These are phyloP conservation scores for Anthracocystis setariae DNA, from an alignment of 1,284 basidiomycete species.

Conservation along the genomic window DNA sequence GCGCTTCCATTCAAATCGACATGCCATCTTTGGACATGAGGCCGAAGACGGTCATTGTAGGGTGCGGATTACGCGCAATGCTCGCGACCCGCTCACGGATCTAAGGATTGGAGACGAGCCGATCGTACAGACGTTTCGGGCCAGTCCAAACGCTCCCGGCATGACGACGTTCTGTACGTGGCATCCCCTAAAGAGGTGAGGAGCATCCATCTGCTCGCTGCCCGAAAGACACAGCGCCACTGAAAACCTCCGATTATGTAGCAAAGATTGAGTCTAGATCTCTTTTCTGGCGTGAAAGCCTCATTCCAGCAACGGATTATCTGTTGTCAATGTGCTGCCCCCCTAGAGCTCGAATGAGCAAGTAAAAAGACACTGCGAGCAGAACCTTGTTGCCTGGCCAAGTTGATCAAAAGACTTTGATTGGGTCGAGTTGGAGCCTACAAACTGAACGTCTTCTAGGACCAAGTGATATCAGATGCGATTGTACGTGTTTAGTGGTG, in stretches of 20 bases:
- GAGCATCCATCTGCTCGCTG: constrained; percentile 16
- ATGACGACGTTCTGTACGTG: constrained; percentile 24
- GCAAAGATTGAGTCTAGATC: not conserved
- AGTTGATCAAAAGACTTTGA: too few species aligned
- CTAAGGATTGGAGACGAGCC: constrained; percentile 32
- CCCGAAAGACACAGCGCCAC: not conserved
- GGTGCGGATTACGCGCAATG: constrained; percentile 46
- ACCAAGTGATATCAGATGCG: not conserved
- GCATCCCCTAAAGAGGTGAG: constrained; percentile 22
- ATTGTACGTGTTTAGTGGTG: constrained; percentile 20
- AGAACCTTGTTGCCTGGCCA: too few species aligned
- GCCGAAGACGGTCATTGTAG: constrained; percentile 37
- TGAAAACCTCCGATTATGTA: too few species aligned
- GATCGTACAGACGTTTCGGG: constrained; percentile 39
- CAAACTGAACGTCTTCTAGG: too few species aligned
- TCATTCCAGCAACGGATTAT: too few species aligned
- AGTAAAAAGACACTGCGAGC: too few species aligned
- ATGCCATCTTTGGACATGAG: constrained; percentile 39
- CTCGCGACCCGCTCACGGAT: constrained; percentile 32
- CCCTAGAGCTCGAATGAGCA: too few species aligned
- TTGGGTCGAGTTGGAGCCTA: too few species aligned
- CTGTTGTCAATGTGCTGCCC: too few species aligned
- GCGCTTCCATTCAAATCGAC: constrained; percentile 33
- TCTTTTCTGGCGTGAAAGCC: too few species aligned
- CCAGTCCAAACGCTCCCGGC: constrained; percentile 1